phyloP scores from a whole-genome alignment of 768 basidiomycete species.

The Leccinum longicurvipes region DNA sequence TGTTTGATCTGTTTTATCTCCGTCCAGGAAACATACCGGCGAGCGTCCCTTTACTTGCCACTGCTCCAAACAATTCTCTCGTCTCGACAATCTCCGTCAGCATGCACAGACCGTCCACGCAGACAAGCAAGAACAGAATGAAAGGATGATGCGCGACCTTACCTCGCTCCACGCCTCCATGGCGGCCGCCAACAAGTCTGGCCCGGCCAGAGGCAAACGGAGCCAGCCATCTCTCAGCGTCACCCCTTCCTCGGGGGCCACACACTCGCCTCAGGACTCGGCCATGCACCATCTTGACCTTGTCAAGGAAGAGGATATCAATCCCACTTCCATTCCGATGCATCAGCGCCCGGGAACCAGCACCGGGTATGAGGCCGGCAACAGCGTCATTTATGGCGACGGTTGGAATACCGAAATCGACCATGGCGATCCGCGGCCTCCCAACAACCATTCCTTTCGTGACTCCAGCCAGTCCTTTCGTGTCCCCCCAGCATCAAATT shows the following conservation, averaged over 20 bases:
- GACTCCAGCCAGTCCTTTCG: conserved; percentile 82
- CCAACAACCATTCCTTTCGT: conserved; percentile 68
- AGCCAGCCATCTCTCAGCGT: conserved; percentile 23
- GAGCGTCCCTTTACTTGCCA: conserved; percentile 96
- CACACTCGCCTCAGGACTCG: conserved; percentile 16
- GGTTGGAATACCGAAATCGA: conserved; percentile 39
- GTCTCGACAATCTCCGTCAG: conserved; percentile 95
- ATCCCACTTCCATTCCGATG: conserved; percentile 25
- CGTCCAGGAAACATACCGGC: conserved; percentile 90
- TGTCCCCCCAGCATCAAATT: conserved; percentile 47
- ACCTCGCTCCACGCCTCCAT: conserved; percentile 80
- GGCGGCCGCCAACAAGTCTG: conserved; percentile 50
- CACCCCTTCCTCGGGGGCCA: background rate
- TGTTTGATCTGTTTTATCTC: conserved; percentile 25
- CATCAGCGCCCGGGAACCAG: conserved; percentile 67
- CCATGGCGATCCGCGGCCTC: conserved; percentile 35
- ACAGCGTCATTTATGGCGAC: conserved; percentile 29
- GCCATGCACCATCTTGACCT: conserved; percentile 22
- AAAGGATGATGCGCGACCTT: conserved; percentile 88
- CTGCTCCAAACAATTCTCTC: conserved; percentile 92
- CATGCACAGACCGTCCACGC: conserved; percentile 97
- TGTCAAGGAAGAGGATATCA: conserved; percentile 44
- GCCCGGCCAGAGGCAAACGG: conserved; percentile 38
- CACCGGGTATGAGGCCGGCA: conserved; percentile 64
- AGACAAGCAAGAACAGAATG: conserved; percentile 88